phyloP scores from a whole-genome alignment of 2,329 filamentous ascomycete species.

The Whalleya microplaca region DNA sequence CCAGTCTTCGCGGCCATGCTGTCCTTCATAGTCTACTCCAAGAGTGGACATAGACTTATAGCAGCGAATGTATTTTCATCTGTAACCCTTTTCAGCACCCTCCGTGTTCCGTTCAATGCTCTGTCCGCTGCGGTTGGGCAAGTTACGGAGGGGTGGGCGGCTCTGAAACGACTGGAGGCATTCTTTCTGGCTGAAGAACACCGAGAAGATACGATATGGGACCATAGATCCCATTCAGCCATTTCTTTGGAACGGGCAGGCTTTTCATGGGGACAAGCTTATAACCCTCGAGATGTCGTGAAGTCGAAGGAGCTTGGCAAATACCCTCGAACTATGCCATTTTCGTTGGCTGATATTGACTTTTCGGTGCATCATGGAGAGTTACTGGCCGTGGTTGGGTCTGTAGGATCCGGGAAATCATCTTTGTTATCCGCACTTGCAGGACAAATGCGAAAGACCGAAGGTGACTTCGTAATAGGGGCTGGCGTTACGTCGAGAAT shows the following conservation, averaged over 20 bases:
- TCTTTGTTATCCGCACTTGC: conserved; percentile 83
- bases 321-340: conserved; percentile 48
- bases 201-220: conserved; percentile 63
- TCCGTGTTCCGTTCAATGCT: conserved; percentile 84
- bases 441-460: conserved; percentile 85
- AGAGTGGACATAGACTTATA: conserved; percentile 66
- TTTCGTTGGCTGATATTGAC: conserved; percentile 68
- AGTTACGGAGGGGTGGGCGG: conserved; percentile 78
- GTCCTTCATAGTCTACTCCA: conserved; percentile 78
- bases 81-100: conserved; percentile 84
- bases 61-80: conserved; percentile 86
- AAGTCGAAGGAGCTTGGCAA: conserved; percentile 41
- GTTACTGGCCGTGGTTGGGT: conserved; percentile 77
- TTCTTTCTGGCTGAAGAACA: conserved; percentile 84
- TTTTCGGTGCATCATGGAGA: conserved; percentile 71
- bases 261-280: conserved; percentile 72
- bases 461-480: conserved; percentile 72
- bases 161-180: conserved; percentile 79
- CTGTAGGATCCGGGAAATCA: conserved; percentile 83
- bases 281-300: conserved; percentile 57
- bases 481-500: conserved; percentile 73
- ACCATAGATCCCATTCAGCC: conserved; percentile 63
- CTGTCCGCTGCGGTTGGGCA: conserved; percentile 79
- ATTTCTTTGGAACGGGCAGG: conserved; percentile 70
- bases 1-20: conserved; percentile 93